phyloP scores from a whole-genome alignment of 2,329 filamentous ascomycete genomes.

The Plenodomus lindquistii region DNA sequence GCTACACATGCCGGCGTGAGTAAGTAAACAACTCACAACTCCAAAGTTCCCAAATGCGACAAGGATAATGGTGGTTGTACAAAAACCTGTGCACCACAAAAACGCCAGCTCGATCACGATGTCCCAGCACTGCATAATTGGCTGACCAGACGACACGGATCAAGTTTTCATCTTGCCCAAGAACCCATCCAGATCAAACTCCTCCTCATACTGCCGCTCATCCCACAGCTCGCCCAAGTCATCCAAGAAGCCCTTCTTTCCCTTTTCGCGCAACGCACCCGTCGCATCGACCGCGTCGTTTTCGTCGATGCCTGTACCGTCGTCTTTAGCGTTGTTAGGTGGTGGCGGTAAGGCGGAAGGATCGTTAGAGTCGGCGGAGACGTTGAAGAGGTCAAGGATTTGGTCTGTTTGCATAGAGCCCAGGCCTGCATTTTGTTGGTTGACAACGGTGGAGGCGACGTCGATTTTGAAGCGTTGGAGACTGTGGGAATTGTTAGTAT shows the following conservation, averaged over 20 bases:
- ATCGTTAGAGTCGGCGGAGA: conserved; percentile 56
- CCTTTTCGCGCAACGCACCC: conserved; percentile 88
- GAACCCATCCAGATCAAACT: conserved; percentile 94
- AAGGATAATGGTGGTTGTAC: too few species aligned
- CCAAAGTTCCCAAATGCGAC: too few species aligned
- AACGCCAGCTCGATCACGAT: too few species aligned
- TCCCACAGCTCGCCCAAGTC: conserved; percentile 97
- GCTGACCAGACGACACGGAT: too few species aligned
- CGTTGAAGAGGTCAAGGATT: conserved; percentile 93
- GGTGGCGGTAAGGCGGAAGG: conserved; percentile 60
- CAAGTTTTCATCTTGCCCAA: conserved; percentile 83
- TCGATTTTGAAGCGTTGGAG: conserved; percentile 99
- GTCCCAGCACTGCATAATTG: too few species aligned
- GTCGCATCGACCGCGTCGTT: conserved; percentile 81
- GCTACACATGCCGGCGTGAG: too few species aligned
- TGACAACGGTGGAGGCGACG: conserved; percentile 95
- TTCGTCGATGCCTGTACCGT: conserved; percentile 71
- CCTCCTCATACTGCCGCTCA: conserved; percentile 95
- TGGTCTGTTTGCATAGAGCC: conserved; percentile 98
- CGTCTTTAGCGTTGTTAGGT: conserved; percentile 65
- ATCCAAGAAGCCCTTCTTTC: conserved; percentile 95
- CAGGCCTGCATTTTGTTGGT: conserved; percentile 95
- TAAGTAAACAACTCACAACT: too few species aligned
- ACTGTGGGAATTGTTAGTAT: conserved; percentile 50
- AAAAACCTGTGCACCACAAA: too few species aligned